phyloP scores from a whole-genome alignment of 768 basidiomycete genomes.

The Hericium coralloides region DNA sequence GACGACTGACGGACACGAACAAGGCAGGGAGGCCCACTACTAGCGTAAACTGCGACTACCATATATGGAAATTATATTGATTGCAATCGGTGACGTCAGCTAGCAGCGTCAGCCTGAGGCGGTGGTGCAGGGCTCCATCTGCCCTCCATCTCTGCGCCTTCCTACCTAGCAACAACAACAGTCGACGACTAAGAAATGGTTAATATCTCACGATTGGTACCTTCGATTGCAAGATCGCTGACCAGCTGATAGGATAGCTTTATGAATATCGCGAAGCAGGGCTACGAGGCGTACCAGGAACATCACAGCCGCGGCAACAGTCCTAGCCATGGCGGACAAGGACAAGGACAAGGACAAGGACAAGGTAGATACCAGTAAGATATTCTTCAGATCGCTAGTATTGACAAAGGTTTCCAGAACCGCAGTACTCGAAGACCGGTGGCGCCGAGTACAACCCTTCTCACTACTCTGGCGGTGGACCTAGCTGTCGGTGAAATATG shows the following conservation, averaged over 20 bases:
- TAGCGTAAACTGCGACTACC: too few species aligned
- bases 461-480: constrained; percentile 27
- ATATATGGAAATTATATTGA: too few species aligned
- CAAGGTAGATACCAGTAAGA: background rate
- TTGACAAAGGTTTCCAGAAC: constrained; percentile 3
- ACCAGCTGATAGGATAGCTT: constrained; percentile 45
- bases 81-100: too few species aligned
- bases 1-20: too few species aligned
- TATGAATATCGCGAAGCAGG: constrained; percentile 64
- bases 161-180: background rate
- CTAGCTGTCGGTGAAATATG: constrained; percentile 15
- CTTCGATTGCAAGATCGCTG: background rate
- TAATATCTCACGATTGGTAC: background rate
- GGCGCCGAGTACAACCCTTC: constrained; percentile 57
- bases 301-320: constrained; percentile 30
- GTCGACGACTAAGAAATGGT: background rate
- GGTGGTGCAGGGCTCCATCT: too few species aligned
- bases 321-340: constrained; percentile 9
- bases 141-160: background rate
- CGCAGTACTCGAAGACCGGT: constrained; percentile 37
- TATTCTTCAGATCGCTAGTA: background rate
- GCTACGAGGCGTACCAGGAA: constrained; percentile 40
- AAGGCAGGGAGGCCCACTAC: too few species aligned
- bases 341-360: background rate
- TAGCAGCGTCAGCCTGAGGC: too few species aligned